Evolutionary conservation across 352 stramenopile species (phyloP).

Genomic region (Phytophthora sp.): DNA sequence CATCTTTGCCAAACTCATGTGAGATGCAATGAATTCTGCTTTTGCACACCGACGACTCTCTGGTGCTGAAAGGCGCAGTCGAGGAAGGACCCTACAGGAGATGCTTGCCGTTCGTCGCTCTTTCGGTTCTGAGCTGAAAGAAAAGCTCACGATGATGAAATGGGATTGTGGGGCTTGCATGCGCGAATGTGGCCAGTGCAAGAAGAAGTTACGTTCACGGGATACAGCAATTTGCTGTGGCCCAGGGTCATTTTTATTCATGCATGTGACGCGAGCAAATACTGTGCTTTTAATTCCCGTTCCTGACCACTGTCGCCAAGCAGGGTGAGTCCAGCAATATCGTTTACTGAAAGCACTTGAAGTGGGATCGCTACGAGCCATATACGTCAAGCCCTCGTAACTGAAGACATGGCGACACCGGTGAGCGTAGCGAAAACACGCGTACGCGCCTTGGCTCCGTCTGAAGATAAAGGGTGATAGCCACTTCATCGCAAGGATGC

Average conservation of each 20-base stretch:
- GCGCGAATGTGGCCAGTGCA: slow-evolving; percentile 3
- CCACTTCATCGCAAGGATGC: no score
- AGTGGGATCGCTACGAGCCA: no score
- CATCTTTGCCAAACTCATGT: slow-evolving; percentile 16
- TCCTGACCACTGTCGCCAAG: neutral
- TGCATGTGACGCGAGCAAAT: neutral
- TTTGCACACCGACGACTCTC: neutral
- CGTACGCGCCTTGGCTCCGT: no score
- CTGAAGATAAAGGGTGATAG: no score
- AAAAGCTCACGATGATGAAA: slow-evolving; percentile 10
- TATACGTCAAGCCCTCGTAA: neutral
- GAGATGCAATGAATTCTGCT: neutral
- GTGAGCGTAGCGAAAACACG: neutral
- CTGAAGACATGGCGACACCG: neutral
- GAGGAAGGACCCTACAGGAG: neutral
- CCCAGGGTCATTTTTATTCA: neutral
- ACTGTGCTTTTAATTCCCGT: no score
- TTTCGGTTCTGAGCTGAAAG: slow-evolving; percentile 9
- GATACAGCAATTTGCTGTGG: no score
- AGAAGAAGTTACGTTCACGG: no score
- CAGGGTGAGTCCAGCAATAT: neutral
- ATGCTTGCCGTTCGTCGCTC: slow-evolving; percentile 1
- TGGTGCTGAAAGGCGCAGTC: neutral
- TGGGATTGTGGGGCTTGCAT: neutral
- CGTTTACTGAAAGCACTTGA: slow-evolving; percentile 1